Percentiles rank a stretch among this genome's conserved stretches.
These are phyloP conservation scores for Arabidopsis arenosa DNA, from an alignment of 345 rosid species.

Conservation along the genomic window DNA sequence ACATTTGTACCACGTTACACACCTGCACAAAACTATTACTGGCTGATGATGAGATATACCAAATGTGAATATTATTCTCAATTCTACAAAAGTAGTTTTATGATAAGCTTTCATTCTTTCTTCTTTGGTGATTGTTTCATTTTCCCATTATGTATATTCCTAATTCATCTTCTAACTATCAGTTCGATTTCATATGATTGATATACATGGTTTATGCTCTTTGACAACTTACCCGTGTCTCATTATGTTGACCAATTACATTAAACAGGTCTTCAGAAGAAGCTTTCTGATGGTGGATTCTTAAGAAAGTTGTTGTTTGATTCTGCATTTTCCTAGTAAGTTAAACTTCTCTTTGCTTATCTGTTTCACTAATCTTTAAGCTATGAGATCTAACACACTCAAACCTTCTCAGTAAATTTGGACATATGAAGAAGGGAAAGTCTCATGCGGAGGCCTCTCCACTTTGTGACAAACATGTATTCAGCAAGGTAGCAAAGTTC, in stretches of 20 bases:
- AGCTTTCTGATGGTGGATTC: conserved; percentile 72
- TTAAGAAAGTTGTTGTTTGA: conserved; percentile 64
- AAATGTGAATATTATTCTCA: conserved; percentile 7
- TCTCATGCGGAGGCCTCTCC: conserved; percentile 78
- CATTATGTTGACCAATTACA: conserved; percentile 8
- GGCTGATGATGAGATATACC: background rate
- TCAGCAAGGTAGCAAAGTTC: conserved; percentile 65
- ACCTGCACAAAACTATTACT: background rate
- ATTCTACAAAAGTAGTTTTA: background rate
- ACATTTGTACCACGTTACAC: conserved; percentile 1
- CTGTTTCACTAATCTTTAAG: background rate
- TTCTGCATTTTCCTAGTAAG: conserved; percentile 80
- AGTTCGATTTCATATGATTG: background rate
- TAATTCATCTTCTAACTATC: background rate
- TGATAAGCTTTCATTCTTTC: background rate
- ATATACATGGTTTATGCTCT: background rate
- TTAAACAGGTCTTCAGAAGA: conserved; percentile 77
- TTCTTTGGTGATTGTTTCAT: background rate
- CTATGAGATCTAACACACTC: conserved; percentile 35
- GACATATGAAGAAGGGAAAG: conserved; percentile 66
- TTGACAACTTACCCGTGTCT: background rate
- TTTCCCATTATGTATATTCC: background rate
- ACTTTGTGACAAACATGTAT: conserved; percentile 82
- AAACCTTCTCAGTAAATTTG: conserved; percentile 63
- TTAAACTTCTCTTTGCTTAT: conserved; percentile 32